Evolutionary conservation across 192 early-diverging fungal genomes (phyloP).

Genomic region (Umbelopsis vinacea): DNA sequence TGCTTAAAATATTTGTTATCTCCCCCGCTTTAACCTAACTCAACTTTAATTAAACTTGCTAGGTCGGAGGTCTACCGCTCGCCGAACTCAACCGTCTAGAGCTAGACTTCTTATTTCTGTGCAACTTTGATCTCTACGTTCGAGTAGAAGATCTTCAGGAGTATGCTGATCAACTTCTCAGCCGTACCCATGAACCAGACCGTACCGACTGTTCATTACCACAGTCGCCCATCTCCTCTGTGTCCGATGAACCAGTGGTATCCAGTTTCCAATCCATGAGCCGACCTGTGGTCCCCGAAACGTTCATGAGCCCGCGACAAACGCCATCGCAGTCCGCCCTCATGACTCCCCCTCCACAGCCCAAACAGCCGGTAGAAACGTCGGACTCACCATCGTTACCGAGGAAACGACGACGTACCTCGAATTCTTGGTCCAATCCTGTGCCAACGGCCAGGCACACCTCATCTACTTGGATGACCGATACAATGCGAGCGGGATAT

Average conservation of each 20-base stretch:
- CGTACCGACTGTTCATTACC: conserved; percentile 7
- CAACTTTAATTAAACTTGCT: neutral
- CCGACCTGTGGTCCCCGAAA: neutral
- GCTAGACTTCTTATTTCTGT: conserved; percentile 73
- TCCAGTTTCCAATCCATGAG: neutral
- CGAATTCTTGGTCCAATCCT: neutral
- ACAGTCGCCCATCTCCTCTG: neutral
- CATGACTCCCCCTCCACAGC: neutral
- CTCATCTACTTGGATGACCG: neutral
- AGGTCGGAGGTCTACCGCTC: conserved; percentile 76
- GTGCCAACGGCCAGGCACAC: neutral
- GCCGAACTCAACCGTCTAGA: conserved; percentile 76
- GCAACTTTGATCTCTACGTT: conserved; percentile 72
- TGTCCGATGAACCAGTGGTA: neutral
- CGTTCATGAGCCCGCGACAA: neutral
- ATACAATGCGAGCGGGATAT: conserved; percentile 13
- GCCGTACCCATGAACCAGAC: conserved; percentile 34
- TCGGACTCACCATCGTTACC: neutral
- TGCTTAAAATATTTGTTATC: no score
- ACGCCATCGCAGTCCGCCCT: neutral
- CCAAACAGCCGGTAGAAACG: neutral
- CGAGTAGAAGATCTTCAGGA: conserved; percentile 62
- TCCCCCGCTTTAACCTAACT: conserved; percentile 2
- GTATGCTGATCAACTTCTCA: conserved; percentile 65
- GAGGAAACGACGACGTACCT: neutral